These are phyloP conservation scores for Eutrema salsugineum DNA, from an alignment of 441 rosid species.

Conservation along the genomic window DNA sequence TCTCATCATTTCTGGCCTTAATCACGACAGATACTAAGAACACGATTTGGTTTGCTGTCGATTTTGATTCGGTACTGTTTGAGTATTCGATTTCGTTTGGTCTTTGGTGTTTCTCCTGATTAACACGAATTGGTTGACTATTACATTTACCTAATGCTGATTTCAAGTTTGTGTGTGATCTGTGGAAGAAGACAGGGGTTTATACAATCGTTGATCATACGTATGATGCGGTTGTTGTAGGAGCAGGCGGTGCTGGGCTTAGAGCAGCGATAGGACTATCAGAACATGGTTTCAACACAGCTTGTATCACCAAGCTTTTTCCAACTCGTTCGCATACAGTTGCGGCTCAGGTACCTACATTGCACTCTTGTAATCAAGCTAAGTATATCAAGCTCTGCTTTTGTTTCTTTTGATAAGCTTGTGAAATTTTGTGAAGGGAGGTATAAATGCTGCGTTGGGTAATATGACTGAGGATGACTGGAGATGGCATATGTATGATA, in stretches of 20 bases:
- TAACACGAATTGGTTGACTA: background rate
- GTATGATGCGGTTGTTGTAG: constrained; percentile 89
- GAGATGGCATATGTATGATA: constrained; percentile 99
- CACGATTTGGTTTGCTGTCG: background rate
- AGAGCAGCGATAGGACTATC: constrained; percentile 93
- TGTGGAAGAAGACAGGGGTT: constrained; percentile 36
- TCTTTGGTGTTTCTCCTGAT: no score
- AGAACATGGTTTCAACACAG: constrained; percentile 93
- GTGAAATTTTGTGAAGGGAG: constrained; percentile 51
- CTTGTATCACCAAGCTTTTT: constrained; percentile 91
- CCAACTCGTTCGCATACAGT: constrained; percentile 95
- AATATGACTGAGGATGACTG: constrained; percentile 95
- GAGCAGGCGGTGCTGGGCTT: constrained; percentile 97
- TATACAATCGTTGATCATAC: constrained; percentile 87
- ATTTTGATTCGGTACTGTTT: no score
- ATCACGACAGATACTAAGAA: background rate
- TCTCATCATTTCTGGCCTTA: background rate
- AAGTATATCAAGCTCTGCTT: background rate
- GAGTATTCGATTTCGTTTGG: background rate
- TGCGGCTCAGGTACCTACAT: constrained; percentile 76
- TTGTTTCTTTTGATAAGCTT: background rate
- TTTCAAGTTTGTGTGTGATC: background rate
- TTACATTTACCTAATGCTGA: background rate
- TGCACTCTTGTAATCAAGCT: background rate
- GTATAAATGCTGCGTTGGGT: constrained; percentile 93